A percentile compares a stretch with the other conserved stretches of the same genome.
These are phyloP conservation scores for Oryza glaberrima DNA, from an alignment of 176 grass and related monocot species.

Conservation along the genomic window DNA sequence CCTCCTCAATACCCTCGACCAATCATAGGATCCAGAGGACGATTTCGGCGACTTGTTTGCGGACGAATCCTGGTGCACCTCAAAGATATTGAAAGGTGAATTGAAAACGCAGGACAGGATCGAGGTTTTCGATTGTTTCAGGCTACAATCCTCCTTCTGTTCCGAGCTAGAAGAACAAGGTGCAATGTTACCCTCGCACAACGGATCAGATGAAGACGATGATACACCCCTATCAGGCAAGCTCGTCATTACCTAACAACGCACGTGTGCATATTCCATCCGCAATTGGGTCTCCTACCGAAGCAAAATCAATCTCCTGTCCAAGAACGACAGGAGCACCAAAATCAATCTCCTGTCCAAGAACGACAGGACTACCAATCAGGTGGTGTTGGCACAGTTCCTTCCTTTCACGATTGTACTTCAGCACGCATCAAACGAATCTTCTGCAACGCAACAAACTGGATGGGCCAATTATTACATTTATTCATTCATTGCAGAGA, in stretches of 20 bases:
- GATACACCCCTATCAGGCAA: constrained; percentile 60
- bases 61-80: constrained; percentile 44
- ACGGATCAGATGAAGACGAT: constrained; percentile 28
- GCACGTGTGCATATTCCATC: constrained; percentile 25
- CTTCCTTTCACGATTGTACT: not conserved
- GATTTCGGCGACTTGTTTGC: constrained; percentile 34
- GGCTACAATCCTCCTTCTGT: constrained; percentile 29
- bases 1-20: constrained; percentile 75
- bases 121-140: constrained; percentile 54
- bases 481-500: not conserved
- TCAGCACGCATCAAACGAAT: not conserved
- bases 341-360: not conserved
- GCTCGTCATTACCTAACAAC: constrained; percentile 84
- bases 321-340: too few species aligned
- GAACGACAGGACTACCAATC: not conserved
- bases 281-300: not conserved
- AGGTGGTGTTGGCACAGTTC: not conserved
- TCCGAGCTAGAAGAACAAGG: constrained; percentile 32
- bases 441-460: not conserved
- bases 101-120: constrained; percentile 62
- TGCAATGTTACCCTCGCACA: not conserved
- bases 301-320: not conserved
- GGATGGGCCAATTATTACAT: not conserved
- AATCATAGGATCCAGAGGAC: constrained; percentile 59
- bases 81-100: constrained; percentile 74